phyloP scores from a whole-genome alignment of 1,284 basidiomycete species.

The Cryptococcus jaspeensis region DNA sequence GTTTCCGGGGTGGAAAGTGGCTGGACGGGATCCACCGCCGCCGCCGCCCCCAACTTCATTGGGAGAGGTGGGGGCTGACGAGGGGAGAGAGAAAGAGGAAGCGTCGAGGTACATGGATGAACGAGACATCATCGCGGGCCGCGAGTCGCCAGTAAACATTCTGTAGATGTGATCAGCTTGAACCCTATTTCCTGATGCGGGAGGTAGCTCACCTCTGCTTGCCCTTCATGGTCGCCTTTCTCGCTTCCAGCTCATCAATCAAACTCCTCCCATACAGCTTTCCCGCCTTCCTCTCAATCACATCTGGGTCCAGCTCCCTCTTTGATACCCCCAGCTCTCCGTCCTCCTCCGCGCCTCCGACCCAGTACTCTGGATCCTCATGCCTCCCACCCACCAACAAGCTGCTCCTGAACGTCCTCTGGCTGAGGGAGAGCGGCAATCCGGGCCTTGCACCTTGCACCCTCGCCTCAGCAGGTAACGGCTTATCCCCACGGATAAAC shows the following conservation, averaged over 20 bases:
- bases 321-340: conserved; percentile 16
- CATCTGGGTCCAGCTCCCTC: conserved; percentile 18
- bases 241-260: conserved; percentile 50
- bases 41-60: too few species aligned
- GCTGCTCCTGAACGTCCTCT: conserved; percentile 41
- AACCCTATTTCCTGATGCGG: background rate
- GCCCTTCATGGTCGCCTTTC: conserved; percentile 39
- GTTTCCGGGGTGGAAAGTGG: background rate
- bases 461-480: conserved; percentile 44
- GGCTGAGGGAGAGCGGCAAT: conserved; percentile 34
- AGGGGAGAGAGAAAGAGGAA: conserved; percentile 7
- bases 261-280: conserved; percentile 46
- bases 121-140: conserved; percentile 50
- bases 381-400: conserved; percentile 36
- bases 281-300: conserved; percentile 29
- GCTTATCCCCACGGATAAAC: conserved; percentile 44
- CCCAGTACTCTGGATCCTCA: conserved; percentile 25
- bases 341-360: conserved; percentile 23
- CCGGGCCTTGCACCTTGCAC: conserved; percentile 23
- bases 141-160: conserved; percentile 47
- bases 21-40: conserved; percentile 12
- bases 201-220: conserved; percentile 35
- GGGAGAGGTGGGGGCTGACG: background rate
- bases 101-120: conserved; percentile 7
- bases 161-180: conserved; percentile 10